Base-by-base conservation (phyloP, 495 filamentous ascomycete genomes). In the Penicillium coffeae region DNA sequence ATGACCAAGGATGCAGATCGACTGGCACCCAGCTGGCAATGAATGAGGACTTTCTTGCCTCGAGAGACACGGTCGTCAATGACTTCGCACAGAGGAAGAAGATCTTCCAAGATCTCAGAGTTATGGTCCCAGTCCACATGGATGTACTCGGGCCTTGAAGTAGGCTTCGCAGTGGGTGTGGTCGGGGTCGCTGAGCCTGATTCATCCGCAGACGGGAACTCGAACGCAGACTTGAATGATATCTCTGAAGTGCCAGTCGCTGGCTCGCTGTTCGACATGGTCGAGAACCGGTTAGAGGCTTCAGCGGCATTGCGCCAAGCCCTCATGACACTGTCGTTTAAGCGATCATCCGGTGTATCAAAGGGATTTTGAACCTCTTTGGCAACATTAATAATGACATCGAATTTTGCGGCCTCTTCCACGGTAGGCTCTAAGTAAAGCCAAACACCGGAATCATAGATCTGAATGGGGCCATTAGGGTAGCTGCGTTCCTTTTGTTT, bases 51-150 rank as follows among this genome's bases (percentile, higher is more conserved):
- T 49, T 82, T 88, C 70, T 96, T 96, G 18, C 88, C 85, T 36
- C 88, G 75, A 25, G 79, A 75, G 1, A 89, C 82, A 41, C 86
- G 80, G 27, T 85, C 80, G 46, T 95, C 89, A 47, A 98, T 92
- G 9, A 85, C 73, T 55, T 95, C 85, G 59, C 93, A 95, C n/a
- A 98, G 73, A 34, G 71, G 73, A 62, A 86, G 82, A 21, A 98
- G 69, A 60, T 97, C 93, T 18, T 86, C 83, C 13, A 91, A 81
- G 50, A 98, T 95, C 51, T 96, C 89, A 0, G 92, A 95, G 58
- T 97, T 96, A 68, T 98, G 93, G 54, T 98, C 94, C 93, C 93
- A 98, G 2, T 82, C 85, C 38, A 98, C 86, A 62, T 98, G 93
- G 42, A 97, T 83, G 61, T 98, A 98, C 64, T 98, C 93, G 1